Conservation (phyloP, 257 asterid species). For the Solanum medicagineum region DNA sequence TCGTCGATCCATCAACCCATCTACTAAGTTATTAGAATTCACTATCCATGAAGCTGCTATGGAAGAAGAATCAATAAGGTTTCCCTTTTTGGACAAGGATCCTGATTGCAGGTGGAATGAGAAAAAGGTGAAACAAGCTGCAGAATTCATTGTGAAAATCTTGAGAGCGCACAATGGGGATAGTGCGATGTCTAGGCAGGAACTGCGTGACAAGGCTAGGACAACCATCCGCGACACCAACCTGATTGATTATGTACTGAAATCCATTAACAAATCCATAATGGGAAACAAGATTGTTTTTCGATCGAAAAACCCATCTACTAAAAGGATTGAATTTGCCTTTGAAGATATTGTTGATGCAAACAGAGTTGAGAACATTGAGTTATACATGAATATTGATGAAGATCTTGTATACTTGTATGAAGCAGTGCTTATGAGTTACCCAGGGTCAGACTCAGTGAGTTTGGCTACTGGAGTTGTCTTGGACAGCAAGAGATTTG, state of each 20-base stretch:
- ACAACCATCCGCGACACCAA: constrained; percentile 10
- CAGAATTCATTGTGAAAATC: constrained; percentile 7
- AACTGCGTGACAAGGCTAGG: constrained; percentile 20
- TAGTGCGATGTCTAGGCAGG: constrained; percentile 10
- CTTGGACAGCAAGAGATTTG: constrained; percentile 33
- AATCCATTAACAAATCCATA: constrained; percentile 9
- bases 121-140: constrained; percentile 11
- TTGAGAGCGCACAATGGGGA: constrained; percentile 1
- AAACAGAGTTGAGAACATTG: constrained; percentile 5
- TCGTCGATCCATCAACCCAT: constrained; percentile 36
- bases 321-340: constrained; percentile 17
- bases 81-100: not conserved
- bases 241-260: constrained; percentile 17
- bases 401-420: constrained; percentile 38
- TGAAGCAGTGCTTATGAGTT: constrained; percentile 30
- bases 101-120: constrained; percentile 19
- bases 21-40: constrained; percentile 37
- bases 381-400: constrained; percentile 12
- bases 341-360: not conserved
- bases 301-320: constrained; percentile 7
- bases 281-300: constrained; percentile 12
- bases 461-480: constrained; percentile 15
- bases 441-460: constrained; percentile 13
- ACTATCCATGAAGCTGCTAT: constrained; percentile 15
- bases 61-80: not conserved